phyloP scores from a whole-genome alignment of 305 asterid species.

The Fraxinus sp. region DNA sequence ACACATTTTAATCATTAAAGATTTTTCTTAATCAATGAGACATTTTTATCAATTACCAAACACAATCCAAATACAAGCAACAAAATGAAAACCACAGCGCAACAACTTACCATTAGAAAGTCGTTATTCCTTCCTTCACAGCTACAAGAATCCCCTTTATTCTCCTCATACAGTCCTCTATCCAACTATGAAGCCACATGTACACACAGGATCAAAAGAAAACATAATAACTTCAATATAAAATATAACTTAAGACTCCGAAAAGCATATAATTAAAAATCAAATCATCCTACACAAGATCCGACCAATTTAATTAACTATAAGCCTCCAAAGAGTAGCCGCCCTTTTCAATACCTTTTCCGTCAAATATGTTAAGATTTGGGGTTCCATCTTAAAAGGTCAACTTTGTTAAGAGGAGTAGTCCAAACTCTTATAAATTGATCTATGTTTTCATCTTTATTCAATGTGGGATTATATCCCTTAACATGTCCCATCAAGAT shows the following conservation, averaged over 20 bases:
- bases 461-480: too few relatives aligned
- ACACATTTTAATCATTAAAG: background rate
- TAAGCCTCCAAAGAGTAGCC: too few relatives aligned
- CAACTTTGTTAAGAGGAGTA: too few relatives aligned
- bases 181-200: background rate
- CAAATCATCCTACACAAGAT: constrained; percentile 7
- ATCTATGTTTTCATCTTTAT: too few relatives aligned
- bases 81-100: background rate
- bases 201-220: background rate
- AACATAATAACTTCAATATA: background rate
- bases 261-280: background rate
- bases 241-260: background rate
- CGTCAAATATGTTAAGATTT: background rate
- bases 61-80: background rate
- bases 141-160: background rate
- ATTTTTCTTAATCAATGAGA: background rate
- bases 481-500: too few relatives aligned
- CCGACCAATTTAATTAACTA: constrained; percentile 1
- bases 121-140: background rate
- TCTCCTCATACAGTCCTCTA: background rate
- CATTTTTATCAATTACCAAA: background rate
- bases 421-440: too few relatives aligned
- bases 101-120: background rate
- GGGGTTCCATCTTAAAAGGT: too few relatives aligned
- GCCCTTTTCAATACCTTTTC: background rate